Base-by-base conservation (phyloP, 306 rosid species). In the Myrica gale region DNA sequence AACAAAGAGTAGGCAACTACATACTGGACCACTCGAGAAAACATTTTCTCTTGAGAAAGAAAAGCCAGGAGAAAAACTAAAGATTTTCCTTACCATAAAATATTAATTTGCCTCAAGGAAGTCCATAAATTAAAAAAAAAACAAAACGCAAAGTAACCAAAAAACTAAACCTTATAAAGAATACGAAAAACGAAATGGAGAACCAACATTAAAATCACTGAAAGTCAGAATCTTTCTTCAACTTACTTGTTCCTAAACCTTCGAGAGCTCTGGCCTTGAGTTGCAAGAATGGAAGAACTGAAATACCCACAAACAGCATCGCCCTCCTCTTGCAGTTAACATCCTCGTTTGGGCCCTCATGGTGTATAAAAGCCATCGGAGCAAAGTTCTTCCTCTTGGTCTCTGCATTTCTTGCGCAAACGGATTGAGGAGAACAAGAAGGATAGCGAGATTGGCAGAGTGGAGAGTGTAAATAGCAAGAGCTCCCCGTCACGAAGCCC, bases 271-370 rank as follows among this genome's bases (percentile, higher is more conserved):
- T 45, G 43, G 89, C 98, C 42, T 63, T 85, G 54, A 87, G 84
- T 12, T 85, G 89, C 42, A 92, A 76, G 26, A 90, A 74, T 0
- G 99, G 99, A 79, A 92, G 85, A 82, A 89, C 77, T 5, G 92
- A 76, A 62, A 92, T 61, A 41, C 93, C 93, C 81, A 91, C 83
- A 43, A 89, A 79, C 20, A 95, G 15, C 83, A 88, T 51, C 9
- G 86, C 78, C 85, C 96, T 90, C 65, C 90, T 82, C 74, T 74
- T 81, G 82, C 84, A 72, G 42, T 73, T 78, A 41, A 39, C 73
- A 46, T 42, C 54, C 2, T 82, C 77, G 46, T 73, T 55, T 44
- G 79, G 79, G 54, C 82, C 85, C 1, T 80, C 78, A 52, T 74
- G 82, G 58, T 63, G 66, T 77, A 72, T 23, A 58, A 72, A 76